Percentiles rank a stretch among this genome's conserved stretches.
Evolutionary conservation across 2,329 filamentous ascomycete genomes (phyloP).

Genomic region (Clonostachys chloroleuca): DNA sequence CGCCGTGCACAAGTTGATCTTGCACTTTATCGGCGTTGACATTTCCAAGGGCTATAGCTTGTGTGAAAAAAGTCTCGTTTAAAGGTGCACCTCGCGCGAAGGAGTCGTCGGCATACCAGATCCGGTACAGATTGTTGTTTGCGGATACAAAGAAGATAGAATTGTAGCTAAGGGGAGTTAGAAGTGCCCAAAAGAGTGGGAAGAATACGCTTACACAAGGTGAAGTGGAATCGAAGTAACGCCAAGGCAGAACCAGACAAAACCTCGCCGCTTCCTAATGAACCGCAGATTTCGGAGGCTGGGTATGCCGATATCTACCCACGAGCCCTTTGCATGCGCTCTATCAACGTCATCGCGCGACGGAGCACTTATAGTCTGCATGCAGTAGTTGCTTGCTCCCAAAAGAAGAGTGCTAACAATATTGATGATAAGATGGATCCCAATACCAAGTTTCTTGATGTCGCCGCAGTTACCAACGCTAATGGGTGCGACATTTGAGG

Average conservation of each 20-base stretch:
- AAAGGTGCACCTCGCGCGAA: too few relatives aligned
- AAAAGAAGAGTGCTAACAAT: conserved; percentile 16
- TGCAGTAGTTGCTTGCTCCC: conserved; percentile 26
- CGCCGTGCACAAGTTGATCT: too few relatives aligned
- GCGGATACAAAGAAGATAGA: not conserved
- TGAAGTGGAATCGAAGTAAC: not conserved
- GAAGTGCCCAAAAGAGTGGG: not conserved
- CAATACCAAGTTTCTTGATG: not conserved
- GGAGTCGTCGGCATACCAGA: not conserved
- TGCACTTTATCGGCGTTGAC: too few relatives aligned
- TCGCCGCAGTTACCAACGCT: not conserved
- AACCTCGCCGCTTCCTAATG: too few relatives aligned
- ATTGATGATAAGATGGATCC: not conserved
- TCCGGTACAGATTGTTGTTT: not conserved
- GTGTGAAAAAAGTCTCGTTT: too few relatives aligned
- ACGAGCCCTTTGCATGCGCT: conserved; percentile 6
- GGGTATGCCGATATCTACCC: conserved; percentile 15
- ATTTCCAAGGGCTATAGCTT: too few relatives aligned
- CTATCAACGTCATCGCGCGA: conserved; percentile 20
- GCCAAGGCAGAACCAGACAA: too few relatives aligned
- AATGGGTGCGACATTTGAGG: too few relatives aligned
- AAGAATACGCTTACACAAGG: not conserved
- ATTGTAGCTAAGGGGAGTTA: not conserved
- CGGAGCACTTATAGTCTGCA: conserved; percentile 25
- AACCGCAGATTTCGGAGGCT: conserved; percentile 7